Evolutionary conservation across 1,284 basidiomycete genomes (phyloP), one percentile per base, ranked within the genome.

Genomic region (Boletellus sp.): DNA sequence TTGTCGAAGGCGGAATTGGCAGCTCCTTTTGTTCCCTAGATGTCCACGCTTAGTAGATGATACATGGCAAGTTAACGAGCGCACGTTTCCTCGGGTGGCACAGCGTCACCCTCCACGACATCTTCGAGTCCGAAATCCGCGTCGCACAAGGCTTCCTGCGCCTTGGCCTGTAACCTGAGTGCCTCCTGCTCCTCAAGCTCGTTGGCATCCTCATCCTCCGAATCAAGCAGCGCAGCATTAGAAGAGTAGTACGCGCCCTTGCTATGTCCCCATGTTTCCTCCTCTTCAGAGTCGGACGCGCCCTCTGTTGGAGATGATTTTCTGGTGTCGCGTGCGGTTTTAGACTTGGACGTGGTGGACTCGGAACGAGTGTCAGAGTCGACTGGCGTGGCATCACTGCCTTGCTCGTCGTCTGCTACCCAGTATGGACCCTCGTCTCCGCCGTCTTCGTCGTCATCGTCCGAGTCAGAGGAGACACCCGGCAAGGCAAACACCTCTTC

Each of bases 121-220:
- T 91, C 90, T 32, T 79, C 83, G 43, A 97, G 74, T 4, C 94
- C 95, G 68, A 93, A 97, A 69, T 97, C 93, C 10, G 81, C 83
- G 47, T 91, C 89, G 2, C 64, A 72, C 78, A 97, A 79, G 6
- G 72, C 78, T 58, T 91, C 86, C 19, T 89, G 77, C 36, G 82
- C 76, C 69, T 89, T 91, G 24, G 75, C 71, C 69, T 97, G 95
- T 47, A 97, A 69, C 45, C 91, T 76, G 60, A 75, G 84, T 8
- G 90, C 91, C 71, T 97, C 94, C 63, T 89, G 85, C 66, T 93
- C 89, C 64, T 97, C 93, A 53, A 96, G 74, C 62, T 91, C 88
- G 62, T 87, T 81, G 36, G 84, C 89, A 66, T 93, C 90, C 57
- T 93, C 91, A 55, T 91, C 89, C 59, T 91, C 90, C 38, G 89